Evolutionary conservation across 306 rosid species (phyloP), one percentile per base, ranked within the genome.

Genomic region (Casuarina glauca): DNA sequence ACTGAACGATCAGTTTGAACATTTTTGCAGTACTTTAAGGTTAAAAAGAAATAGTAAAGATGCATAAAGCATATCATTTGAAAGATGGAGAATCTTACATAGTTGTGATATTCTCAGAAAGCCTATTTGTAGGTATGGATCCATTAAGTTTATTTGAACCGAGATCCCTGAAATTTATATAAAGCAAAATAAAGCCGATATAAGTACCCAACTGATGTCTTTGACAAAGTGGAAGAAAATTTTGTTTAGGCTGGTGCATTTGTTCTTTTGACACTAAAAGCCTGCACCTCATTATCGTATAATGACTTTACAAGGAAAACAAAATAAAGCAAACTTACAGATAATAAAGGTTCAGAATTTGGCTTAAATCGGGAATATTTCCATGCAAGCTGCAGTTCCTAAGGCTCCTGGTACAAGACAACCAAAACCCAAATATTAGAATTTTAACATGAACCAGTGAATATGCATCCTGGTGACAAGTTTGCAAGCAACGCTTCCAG

Each of bases 301-400:
- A 51, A 58, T 55, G 12, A 64, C 11, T 66, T 52, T 44, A 2
- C 26, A 79, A 61, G 48, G 51, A 75, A 79, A 57, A 77, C 70
- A 72, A 68, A 53, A 64, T 77, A 83, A 80, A 74, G 82, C 53
- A 74, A 26, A 86, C 97, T 85, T 89, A 93, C 96, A 92, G 78
- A 86, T 84, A 93, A 73, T 80, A 79, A 74, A 93, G 93, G 6
- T 69, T 5, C 2, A 87, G 85, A 84, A 93, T 87, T 53, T 58
- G 52, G 86, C 97, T 93, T 50, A 96, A 79, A 87, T 96, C 90
- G 74, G 99, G 99, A 79, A 96, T 63, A 5, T 87, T 87, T 69
- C 99, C 99, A 74, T 73, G 86, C 83, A 96, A 85, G 74, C 16
- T 85, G 90, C 98, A 96, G 84, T 91, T 93, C 87, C 98, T 87